phyloP scores from a whole-genome alignment of 345 rosid genomes.

The Atalantia buxifolia region DNA sequence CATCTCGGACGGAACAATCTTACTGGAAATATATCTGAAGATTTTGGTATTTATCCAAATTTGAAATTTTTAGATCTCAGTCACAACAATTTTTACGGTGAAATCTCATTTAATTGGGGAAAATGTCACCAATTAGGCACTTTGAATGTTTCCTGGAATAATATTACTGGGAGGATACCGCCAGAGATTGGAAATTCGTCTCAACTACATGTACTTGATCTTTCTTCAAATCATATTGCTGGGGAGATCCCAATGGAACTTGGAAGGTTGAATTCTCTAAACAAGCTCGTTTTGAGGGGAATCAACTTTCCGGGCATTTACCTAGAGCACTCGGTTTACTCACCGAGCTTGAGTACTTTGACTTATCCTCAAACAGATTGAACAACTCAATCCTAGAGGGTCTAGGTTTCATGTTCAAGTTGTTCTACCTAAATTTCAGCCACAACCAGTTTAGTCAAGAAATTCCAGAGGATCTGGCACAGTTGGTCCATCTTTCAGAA shows the following conservation, averaged over 20 bases:
- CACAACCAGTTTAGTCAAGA: background rate
- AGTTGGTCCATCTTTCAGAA: background rate
- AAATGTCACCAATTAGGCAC: background rate
- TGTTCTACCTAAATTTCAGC: background rate
- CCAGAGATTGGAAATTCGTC: background rate
- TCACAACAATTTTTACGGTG: background rate
- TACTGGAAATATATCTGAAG: background rate
- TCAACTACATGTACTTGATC: background rate
- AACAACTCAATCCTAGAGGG: background rate
- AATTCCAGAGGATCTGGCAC: background rate
- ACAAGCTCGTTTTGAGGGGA: conserved; percentile 15
- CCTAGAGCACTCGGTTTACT: background rate
- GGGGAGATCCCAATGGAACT: background rate
- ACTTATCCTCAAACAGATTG: background rate
- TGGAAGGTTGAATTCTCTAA: conserved; percentile 14
- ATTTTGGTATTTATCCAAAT: background rate
- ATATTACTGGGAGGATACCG: background rate
- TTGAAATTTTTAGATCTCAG: background rate
- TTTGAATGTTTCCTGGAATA: background rate
- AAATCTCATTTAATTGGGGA: background rate
- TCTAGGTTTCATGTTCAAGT: background rate
- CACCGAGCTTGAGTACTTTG: background rate
- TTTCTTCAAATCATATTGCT: background rate
- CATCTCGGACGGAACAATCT: background rate
- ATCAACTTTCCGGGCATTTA: background rate